Evolutionary conservation across 352 stramenopile species (phyloP), one percentile per base, ranked within the genome.

Genomic region (Globisporangium barbulae): DNA sequence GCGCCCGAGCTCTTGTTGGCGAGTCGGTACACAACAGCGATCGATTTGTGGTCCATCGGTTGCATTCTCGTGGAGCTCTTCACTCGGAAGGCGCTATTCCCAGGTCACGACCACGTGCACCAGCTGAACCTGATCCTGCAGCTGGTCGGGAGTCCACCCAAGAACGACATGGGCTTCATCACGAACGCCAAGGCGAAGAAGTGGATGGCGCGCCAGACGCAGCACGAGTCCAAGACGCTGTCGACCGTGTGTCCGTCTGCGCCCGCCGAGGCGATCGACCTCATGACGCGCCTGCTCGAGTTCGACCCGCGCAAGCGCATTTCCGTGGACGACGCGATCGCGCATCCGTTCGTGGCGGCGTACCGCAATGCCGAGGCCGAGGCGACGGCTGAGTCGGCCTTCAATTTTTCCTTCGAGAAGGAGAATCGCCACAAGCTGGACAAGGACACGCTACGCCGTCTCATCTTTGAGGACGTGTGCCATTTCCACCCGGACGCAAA

Each of bases 41-140:
- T 99, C 62, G 96, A 99, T 71, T 71, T 98, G 9, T 99, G 95
- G 95, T 92, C 85, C 61, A 93, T 99, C 7, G 98, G 97, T 5
- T 99, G 98, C 74, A 99, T 99, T 65, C 90, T 99, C 61, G 97
- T 93, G 12, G 98, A 99, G 75, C 92, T 99, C 67, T 96, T 99
- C 55, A 89, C 76, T 1, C 80, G 86, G 31, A 91, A 85, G 62
- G 78, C 86, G 37, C 65, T 94, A 0, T 94, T 94, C 41, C 86
- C 86, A 0, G 86, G 86, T 12, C 86, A 94, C 55, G 86, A 94
- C 59, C 84, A 94, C 65, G 83, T 94, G 28, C 86, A 94, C 56
- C 86, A 94, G 61, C 74, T 99, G 33, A 98, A 98, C 65, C 65
- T 94, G 45, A 93, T 94, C 55, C 54, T 91, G 33, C 80, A 91